Evolutionary conservation across 2,329 filamentous ascomycete genomes (phyloP).

Genomic region (Pyricularia sp.): DNA sequence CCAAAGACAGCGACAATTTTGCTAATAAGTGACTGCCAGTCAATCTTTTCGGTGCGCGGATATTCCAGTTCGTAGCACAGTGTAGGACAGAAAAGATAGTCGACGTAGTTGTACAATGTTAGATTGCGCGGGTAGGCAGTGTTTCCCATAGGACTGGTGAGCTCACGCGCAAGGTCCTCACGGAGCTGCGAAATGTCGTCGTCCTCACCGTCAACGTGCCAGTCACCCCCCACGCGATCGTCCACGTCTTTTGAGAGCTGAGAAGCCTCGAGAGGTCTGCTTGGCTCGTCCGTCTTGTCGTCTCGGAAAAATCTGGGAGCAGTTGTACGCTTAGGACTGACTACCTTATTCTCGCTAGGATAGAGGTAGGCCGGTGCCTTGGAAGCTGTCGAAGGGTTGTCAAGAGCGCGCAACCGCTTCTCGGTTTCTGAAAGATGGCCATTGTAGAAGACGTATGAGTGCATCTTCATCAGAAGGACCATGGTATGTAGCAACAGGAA

Average conservation of each 20-base stretch:
- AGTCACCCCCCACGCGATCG: conserved; percentile 12
- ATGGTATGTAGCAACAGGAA: conserved; percentile 88
- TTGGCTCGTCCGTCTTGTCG: conserved; percentile 5
- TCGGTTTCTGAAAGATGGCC: conserved; percentile 87
- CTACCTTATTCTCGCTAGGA: conserved; percentile 40
- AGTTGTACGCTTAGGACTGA: conserved; percentile 17
- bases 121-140: conserved; percentile 88
- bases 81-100: conserved; percentile 87
- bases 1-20: conserved; percentile 89
- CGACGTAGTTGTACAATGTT: conserved; percentile 69
- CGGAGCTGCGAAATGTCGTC: conserved; percentile 61
- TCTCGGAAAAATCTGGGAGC: conserved; percentile 7
- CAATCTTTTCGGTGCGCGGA: conserved; percentile 64
- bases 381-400: conserved; percentile 62
- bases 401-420: conserved; percentile 68
- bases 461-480: conserved; percentile 96
- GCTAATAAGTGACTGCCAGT: conserved; percentile 72
- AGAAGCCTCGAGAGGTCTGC: background rate
- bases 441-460: conserved; percentile 97
- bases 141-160: conserved; percentile 83
- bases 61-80: conserved; percentile 98
- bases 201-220: conserved; percentile 17
- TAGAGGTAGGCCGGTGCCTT: conserved; percentile 69
- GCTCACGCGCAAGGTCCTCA: conserved; percentile 79
- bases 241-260: conserved; percentile 6